These are phyloP conservation scores for Claviceps lovelessii DNA, from an alignment of 2,329 filamentous ascomycete genomes.

Conservation along the genomic window DNA sequence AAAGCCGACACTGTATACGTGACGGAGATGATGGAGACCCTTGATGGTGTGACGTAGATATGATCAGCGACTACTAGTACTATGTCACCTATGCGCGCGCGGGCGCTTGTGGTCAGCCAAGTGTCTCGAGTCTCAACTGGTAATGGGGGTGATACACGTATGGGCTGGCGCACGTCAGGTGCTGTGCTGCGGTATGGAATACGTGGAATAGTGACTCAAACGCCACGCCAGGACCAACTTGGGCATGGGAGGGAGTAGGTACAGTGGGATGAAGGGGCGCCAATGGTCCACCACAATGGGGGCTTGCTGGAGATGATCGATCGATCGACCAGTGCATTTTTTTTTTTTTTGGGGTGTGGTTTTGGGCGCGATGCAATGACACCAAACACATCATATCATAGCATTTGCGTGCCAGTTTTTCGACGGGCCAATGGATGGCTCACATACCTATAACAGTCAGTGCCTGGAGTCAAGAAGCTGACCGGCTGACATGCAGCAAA, in stretches of 20 bases:
- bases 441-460: not conserved
- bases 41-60: constrained; percentile 2
- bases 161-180: not conserved
- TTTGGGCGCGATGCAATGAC: not conserved
- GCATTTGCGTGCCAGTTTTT: not conserved
- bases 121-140: not conserved
- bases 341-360: too few species aligned
- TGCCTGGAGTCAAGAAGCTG: not conserved
- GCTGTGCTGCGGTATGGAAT: not conserved
- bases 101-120: not conserved
- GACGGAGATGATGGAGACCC: too few species aligned
- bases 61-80: not conserved
- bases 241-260: not conserved
- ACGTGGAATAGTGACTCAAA: not conserved
- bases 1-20: not conserved
- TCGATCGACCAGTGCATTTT: constrained; percentile 2
- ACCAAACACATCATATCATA: not conserved
- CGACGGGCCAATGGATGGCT: not conserved
- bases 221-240: too few species aligned
- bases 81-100: not conserved
- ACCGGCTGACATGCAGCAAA: not conserved
- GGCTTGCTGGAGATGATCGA: not conserved
- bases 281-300: not conserved
- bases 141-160: too few species aligned
- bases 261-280: not conserved